Evolutionary conservation across 2,329 filamentous ascomycete species (phyloP).

Genomic region (Botrytis pseudocinerea): DNA sequence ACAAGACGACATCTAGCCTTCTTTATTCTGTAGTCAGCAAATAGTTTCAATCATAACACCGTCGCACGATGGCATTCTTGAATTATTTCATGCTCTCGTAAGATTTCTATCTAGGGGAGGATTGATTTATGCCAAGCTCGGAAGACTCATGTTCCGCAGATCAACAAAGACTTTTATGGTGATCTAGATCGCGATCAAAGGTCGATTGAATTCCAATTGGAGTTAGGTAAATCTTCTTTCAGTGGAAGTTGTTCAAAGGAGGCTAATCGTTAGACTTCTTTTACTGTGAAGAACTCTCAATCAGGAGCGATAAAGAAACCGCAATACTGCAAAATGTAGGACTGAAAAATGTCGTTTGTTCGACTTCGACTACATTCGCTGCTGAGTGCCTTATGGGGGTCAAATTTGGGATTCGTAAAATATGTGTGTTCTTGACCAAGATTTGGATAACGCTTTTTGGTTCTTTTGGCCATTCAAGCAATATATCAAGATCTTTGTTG

Average conservation of each 20-base stretch:
- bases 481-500: neutral
- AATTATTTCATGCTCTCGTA: neutral
- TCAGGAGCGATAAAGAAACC: neutral
- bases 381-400: neutral
- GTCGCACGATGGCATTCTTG: neutral
- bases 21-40: neutral
- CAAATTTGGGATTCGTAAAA: neutral
- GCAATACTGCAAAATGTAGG: neutral
- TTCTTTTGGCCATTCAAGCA: neutral
- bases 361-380: neutral
- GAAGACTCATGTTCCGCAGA: neutral
- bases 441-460: neutral
- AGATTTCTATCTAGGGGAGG: neutral
- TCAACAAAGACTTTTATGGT: neutral
- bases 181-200: neutral
- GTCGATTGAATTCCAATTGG: neutral
- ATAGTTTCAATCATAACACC: neutral
- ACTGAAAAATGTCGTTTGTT: neutral
- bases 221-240: neutral
- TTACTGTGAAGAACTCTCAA: accelerated
- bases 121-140: neutral
- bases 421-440: neutral
- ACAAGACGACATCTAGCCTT: neutral
- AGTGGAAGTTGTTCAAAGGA: neutral
- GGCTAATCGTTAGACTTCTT: neutral